Conservation (phyloP, 768 basidiomycete genomes). For the Phanerochaete carnosa region DNA sequence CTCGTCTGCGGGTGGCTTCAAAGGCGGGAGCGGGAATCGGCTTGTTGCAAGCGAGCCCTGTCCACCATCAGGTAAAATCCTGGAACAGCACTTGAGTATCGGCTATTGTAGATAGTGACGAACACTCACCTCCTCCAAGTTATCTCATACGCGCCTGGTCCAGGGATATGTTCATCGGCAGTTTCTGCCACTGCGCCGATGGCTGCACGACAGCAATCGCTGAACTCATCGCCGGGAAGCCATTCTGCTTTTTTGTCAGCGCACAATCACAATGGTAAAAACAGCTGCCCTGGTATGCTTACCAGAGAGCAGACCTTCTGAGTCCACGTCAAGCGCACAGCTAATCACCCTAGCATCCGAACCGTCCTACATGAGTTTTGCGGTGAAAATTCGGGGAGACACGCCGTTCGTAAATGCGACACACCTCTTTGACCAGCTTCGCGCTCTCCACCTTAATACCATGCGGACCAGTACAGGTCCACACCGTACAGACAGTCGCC, state of each 20-base stretch:
- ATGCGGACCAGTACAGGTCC: constrained; percentile 42
- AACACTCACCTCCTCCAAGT: constrained; percentile 59
- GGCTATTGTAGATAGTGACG: background rate
- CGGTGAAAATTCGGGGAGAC: background rate
- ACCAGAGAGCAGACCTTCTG: constrained; percentile 43
- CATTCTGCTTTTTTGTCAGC: constrained; percentile 41
- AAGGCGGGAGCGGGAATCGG: constrained; percentile 53
- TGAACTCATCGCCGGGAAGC: constrained; percentile 62
- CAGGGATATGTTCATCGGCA: constrained; percentile 32
- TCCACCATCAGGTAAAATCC: constrained; percentile 43
- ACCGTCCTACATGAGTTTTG: constrained; percentile 33
- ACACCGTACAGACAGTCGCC: constrained; percentile 48
- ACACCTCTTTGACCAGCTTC: constrained; percentile 45
- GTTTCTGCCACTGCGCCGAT: constrained; percentile 41
- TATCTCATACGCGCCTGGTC: constrained; percentile 59
- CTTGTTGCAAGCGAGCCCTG: constrained; percentile 46
- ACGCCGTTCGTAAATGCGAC: constrained; percentile 12
- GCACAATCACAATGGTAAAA: constrained; percentile 1
- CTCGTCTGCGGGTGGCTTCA: constrained; percentile 57
- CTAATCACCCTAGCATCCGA: constrained; percentile 45
- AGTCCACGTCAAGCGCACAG: constrained; percentile 46
- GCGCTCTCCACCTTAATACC: constrained; percentile 50
- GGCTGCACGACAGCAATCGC: constrained; percentile 50
- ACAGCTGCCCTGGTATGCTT: constrained; percentile 19
- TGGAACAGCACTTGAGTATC: constrained; percentile 21